Evolutionary conservation across 495 filamentous ascomycete species (phyloP), one percentile per base, ranked within the genome.

Genomic region (Evernia prunastri): DNA sequence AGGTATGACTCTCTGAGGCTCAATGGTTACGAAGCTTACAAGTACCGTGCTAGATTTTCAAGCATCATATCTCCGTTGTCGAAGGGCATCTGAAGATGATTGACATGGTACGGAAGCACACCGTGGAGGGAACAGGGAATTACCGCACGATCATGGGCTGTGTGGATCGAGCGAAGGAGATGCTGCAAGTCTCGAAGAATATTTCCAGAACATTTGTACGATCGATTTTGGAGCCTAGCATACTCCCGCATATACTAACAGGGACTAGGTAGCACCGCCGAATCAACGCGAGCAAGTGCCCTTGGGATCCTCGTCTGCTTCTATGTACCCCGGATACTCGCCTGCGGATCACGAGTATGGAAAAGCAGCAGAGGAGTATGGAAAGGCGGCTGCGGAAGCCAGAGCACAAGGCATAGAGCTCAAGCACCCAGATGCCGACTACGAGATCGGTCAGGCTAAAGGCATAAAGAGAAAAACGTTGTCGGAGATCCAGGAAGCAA

Each of bases 41-140:
- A 42, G 20, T 31, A 18, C 4, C 27, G 25, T 15, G 9, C 11
- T 31, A 74, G 72, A 67, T 75, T 6, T 74, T 75, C 54, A 68
- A 67, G 58, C 66, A 69, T 60, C 72, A 75, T 53, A 68, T 74
- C 0, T 74, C 72, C 4, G 20, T 68, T 17, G 37, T 74, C 40
- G 72, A 74, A 63, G 72, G 72, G n/a, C 72, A 75, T 49, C 13
- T 70, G 33, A 69, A 69, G 49, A 75, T 75, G 72, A 61, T 72
- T n/a, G 68, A 72, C 31, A 72, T 75, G 72, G 60, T 75, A 11
- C 62, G 65, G 17, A 70, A 75, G 47, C 68, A 74, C 23, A 71
- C 70, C 11, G 71, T 68, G 9, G 59, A 65, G 27, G 66, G 65
- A 35, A 63, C 70, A 15, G 64, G 59, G 8, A 71, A 75, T 56